A percentile compares a stretch with the other conserved stretches of the same genome.
These are phyloP conservation scores for Selaginella tamariscina DNA, from an alignment of 75 land plant species.

Conservation along the genomic window DNA sequence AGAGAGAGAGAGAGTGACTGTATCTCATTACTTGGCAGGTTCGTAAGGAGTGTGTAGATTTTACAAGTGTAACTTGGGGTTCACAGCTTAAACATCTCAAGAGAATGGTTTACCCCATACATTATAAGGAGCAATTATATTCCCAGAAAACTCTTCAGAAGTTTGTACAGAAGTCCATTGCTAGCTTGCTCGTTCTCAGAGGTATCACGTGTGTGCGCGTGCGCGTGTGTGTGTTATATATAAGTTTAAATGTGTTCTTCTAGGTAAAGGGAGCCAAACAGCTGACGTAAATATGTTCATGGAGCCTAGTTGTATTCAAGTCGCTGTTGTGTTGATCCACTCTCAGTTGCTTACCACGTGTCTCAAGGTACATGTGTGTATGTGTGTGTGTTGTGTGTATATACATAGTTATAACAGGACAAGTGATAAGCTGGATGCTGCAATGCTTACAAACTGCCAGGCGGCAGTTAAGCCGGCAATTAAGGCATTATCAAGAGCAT, in stretches of 20 bases:
- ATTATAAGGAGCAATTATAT: neutral
- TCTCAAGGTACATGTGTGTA: too few relatives aligned
- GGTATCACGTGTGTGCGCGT: too few relatives aligned
- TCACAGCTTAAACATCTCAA: slow-evolving; percentile 30
- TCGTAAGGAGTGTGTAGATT: slow-evolving; percentile 15
- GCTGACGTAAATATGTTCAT: slow-evolving; percentile 23
- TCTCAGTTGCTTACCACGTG: slow-evolving; percentile 12
- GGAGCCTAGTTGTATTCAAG: slow-evolving; percentile 28
- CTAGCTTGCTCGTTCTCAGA: slow-evolving; percentile 22
- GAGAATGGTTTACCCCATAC: neutral
- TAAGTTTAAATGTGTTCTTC: too few relatives aligned
- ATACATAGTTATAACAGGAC: too few relatives aligned
- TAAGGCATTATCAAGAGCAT: slow-evolving; percentile 18
- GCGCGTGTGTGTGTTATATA: too few relatives aligned
- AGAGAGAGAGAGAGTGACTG: too few relatives aligned
- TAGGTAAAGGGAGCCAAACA: neutral
- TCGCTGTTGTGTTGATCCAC: slow-evolving; percentile 28
- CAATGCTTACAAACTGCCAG: slow-evolving; percentile 28
- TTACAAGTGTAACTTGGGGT: slow-evolving; percentile 22
- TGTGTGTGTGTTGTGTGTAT: too few relatives aligned
- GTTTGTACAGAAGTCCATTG: slow-evolving; percentile 14
- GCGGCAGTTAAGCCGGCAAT: slow-evolving; percentile 20
- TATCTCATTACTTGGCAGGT: slow-evolving; percentile 20
- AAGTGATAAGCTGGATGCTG: slow-evolving; percentile 18
- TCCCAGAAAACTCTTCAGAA: neutral